Percentiles rank a stretch among this genome's conserved stretches.
These are phyloP conservation scores for Candida sonorensis DNA, from an alignment of 805 yeast species.

Conservation along the genomic window DNA sequence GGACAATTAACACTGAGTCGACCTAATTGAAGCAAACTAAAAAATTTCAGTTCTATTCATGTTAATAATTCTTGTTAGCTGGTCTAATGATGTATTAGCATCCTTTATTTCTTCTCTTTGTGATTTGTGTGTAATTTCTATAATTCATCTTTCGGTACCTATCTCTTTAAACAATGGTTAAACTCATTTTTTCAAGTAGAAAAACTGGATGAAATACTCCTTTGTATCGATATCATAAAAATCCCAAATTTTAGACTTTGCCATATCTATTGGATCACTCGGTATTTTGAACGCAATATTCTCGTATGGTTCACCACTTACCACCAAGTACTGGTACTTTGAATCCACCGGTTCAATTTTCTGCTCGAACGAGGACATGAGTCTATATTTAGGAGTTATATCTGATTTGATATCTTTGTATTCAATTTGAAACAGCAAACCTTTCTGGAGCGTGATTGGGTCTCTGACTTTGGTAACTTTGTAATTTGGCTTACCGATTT, in stretches of 20 bases:
- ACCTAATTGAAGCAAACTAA: no score
- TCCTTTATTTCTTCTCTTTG: no score
- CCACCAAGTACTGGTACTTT: constrained; percentile 60
- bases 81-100: no score
- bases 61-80: no score
- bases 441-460: constrained; percentile 48
- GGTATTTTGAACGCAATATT: constrained; percentile 74
- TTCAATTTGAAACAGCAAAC: constrained; percentile 58
- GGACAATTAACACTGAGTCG: no score
- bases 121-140: no score
- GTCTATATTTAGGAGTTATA: constrained; percentile 55
- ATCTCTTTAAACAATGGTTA: no score
- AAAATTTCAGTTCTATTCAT: no score
- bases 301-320: constrained; percentile 89
- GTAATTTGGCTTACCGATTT: constrained; percentile 71
- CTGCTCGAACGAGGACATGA: constrained; percentile 76
- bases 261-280: constrained; percentile 39
- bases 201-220: constrained; percentile 65
- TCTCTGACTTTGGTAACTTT: constrained; percentile 65
- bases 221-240: constrained; percentile 67
- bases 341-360: constrained; percentile 37
- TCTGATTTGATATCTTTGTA: constrained; percentile 40
- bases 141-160: no score
- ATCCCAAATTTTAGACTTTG: constrained; percentile 49
- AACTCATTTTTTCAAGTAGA: constrained; percentile 41